Percentiles rank a stretch among this genome's conserved stretches.
Evolutionary conservation across 805 yeast genomes (phyloP).

Genomic region (Suhomyces sp.): DNA sequence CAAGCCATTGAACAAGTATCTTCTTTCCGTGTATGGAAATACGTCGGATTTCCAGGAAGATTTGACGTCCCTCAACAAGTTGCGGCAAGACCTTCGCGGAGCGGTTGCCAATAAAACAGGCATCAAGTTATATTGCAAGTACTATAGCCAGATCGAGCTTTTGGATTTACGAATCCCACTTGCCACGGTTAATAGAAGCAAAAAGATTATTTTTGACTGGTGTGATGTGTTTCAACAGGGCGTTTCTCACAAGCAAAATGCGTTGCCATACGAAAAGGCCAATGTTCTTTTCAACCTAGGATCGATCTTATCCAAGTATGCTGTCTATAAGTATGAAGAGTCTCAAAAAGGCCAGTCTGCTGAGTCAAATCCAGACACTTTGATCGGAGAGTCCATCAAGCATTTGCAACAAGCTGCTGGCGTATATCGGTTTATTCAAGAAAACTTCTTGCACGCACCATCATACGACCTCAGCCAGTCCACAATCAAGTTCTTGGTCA

Average conservation of each 20-base stretch:
- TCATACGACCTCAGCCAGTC: conserved; percentile 70
- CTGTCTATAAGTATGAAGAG: conserved; percentile 30
- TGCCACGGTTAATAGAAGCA: conserved; percentile 42
- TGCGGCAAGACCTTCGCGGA: conserved; percentile 59
- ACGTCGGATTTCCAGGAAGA: conserved; percentile 58
- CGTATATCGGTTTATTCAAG: conserved; percentile 64
- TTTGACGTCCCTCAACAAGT: conserved; percentile 49
- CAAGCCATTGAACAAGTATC: conserved; percentile 54
- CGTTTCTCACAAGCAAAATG: conserved; percentile 60
- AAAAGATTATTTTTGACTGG: conserved; percentile 70
- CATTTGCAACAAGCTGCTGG: conserved; percentile 77
- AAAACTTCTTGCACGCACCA: conserved; percentile 87
- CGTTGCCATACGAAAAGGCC: conserved; percentile 89
- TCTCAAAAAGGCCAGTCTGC: conserved; percentile 13
- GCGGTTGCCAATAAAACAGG: conserved; percentile 43
- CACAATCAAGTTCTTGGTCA: conserved; percentile 60
- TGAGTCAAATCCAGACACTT: conserved; percentile 22
- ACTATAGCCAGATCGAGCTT: conserved; percentile 79
- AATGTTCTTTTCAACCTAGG: conserved; percentile 77
- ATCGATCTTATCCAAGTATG: conserved; percentile 53
- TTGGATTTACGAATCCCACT: conserved; percentile 75
- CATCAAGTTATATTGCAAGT: conserved; percentile 57
- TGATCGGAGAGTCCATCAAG: conserved; percentile 57
- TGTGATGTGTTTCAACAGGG: conserved; percentile 59
- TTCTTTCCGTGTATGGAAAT: conserved; percentile 61